A percentile compares a stretch with the other conserved stretches of the same genome.
phyloP scores from a whole-genome alignment of 164 flowering plant species.

The Protea cynaroides region DNA sequence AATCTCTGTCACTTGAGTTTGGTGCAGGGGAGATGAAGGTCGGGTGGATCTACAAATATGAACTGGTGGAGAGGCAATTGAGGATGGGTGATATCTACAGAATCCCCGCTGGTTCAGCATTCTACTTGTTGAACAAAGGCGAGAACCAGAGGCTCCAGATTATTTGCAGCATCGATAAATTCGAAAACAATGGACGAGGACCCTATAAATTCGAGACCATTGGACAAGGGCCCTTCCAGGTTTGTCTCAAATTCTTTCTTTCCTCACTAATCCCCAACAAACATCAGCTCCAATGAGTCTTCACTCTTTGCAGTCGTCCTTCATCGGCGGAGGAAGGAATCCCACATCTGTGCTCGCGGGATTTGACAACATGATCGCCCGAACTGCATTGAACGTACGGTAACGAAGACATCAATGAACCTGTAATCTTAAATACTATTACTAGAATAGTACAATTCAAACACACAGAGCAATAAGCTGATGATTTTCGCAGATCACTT shows the following conservation, averaged over 20 bases:
- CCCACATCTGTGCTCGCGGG: conserved; percentile 72
- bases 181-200: conserved; percentile 33
- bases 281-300: neutral
- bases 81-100: conserved; percentile 49
- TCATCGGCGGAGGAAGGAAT: conserved; percentile 70
- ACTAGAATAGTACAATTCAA: too few relatives aligned
- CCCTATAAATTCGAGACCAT: conserved; percentile 34
- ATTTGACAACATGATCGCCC: conserved; percentile 44
- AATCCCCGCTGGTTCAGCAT: conserved; percentile 52
- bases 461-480: neutral
- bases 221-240: conserved; percentile 6
- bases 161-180: conserved; percentile 52
- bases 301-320: conserved; percentile 61
- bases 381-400: conserved; percentile 79
- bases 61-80: conserved; percentile 36
- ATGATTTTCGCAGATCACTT: conserved; percentile 38
- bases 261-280: too few relatives aligned
- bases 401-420: neutral
- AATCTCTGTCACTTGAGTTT: neutral
- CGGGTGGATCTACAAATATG: conserved; percentile 42
- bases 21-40: conserved; percentile 57
- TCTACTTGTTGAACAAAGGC: conserved; percentile 51
- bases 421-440: too few relatives aligned
- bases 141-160: conserved; percentile 50
- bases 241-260: neutral